Conservation (phyloP, 75 land plant genomes). For the Isoetes taiwanensis region DNA sequence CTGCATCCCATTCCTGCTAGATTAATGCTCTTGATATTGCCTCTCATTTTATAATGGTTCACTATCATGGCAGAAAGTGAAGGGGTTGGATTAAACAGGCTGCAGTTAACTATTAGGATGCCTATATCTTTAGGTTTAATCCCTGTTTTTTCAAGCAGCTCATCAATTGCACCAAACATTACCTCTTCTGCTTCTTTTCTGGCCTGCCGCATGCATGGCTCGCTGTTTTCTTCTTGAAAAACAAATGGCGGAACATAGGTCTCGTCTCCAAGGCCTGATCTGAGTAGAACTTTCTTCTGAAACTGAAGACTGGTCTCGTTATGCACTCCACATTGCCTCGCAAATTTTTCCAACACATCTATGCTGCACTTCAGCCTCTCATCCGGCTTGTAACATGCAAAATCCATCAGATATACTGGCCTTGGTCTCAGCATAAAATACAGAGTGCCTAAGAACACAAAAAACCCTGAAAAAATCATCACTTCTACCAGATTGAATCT, state of each 20-base stretch:
- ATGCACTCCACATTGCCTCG: slow-evolving; percentile 4
- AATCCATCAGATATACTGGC: slow-evolving; percentile 34
- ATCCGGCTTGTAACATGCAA: slow-evolving; percentile 35
- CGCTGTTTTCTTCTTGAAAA: slow-evolving; percentile 2
- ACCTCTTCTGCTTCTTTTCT: slow-evolving; percentile 6
- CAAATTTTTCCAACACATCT: slow-evolving; percentile 40
- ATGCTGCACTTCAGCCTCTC: slow-evolving; percentile 25
- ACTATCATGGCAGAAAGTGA: slow-evolving; percentile 48
- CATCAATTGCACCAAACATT: slow-evolving; percentile 18
- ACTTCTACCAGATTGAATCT: slow-evolving; percentile 24
- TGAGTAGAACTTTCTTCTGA: slow-evolving; percentile 33
- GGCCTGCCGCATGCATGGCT: slow-evolving; percentile 24
- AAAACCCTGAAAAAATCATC: slow-evolving; percentile 10
- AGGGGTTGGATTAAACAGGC: slow-evolving; percentile 45
- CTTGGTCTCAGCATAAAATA: slow-evolving; percentile 28
- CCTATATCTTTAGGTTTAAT: slow-evolving; percentile 38
- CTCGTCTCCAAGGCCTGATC: slow-evolving; percentile 40
- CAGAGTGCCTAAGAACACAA: slow-evolving; percentile 23
- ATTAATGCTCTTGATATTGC: slow-evolving; percentile 29
- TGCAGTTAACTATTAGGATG: slow-evolving; percentile 40
- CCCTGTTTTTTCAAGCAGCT: slow-evolving; percentile 25
- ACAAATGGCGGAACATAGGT: slow-evolving; percentile 30
- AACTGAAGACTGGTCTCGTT: slow-evolving; percentile 29
- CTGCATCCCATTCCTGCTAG: slow-evolving; percentile 55
- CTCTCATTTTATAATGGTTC: slow-evolving; percentile 43